Base-by-base conservation (phyloP, 1,139 yeast species). In the Zygosaccharomyces pseudobailii region DNA sequence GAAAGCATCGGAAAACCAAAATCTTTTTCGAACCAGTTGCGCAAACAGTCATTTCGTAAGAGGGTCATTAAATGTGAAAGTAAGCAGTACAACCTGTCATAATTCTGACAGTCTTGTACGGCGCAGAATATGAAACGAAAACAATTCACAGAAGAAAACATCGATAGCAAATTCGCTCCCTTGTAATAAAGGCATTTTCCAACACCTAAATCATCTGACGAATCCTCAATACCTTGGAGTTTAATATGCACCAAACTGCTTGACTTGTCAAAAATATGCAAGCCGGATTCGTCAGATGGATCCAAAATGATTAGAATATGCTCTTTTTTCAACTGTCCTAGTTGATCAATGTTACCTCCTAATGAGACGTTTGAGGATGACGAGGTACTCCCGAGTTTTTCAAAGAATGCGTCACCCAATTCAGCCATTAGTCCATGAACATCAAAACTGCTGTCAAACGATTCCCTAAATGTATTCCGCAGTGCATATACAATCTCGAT, bases 1-100 rank as follows among this genome's bases (percentile, higher is more conserved):
- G 56, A 54, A 22, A 63, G 40, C 5, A 57, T 39, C 3, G 52
- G 40, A 47, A 55, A 62, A 0, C 65, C 66, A 23, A 45, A 48
- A 2, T 51, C 50, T 19, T 43, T 42, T 39, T 53, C 52, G 42
- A 62, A 64, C 42, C 50, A 45, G 6, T 40, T 32, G 13, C 48
- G 42, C 22, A 61, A 28, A 7, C 42, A 40, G 8, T 51, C 45
- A 32, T 55, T 49, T 23, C 49, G 46, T 38, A 61, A 45, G 9
- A 59, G 36, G 3, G 43, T 36, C 22, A 61, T 31, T 23, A 62
- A 31, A 33, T 58, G 58, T 5, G 55, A 47, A 9, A 56, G 36
- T 5, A 47, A 43, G 6, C 43, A 47, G 45, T 49, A 53, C 3
- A 55, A 36, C 10, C 46, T 42, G 3, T 51, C 51, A 31, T 47